Conservation (phyloP, 2,329 filamentous ascomycete species). For the Teratosphaeria zuluensis region DNA sequence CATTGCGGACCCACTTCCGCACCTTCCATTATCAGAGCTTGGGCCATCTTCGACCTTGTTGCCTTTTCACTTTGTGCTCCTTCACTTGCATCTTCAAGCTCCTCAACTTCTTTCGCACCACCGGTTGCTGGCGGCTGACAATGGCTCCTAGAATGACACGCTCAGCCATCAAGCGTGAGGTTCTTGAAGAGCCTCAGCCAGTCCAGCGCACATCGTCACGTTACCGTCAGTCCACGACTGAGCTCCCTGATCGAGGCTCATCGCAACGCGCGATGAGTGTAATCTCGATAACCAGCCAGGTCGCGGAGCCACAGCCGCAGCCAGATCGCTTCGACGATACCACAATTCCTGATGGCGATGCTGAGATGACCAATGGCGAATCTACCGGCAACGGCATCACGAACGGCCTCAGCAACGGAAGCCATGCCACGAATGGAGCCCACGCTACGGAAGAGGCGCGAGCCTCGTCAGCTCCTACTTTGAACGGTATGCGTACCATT, state of each 20-base stretch:
- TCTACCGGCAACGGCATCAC: no score
- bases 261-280: background rate
- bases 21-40: background rate
- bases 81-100: background rate
- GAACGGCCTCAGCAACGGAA: no score
- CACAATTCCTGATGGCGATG: constrained; percentile 1
- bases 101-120: background rate
- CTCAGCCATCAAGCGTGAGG: background rate
- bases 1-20: constrained; percentile 1
- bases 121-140: no score
- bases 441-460: no score
- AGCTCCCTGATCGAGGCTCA: background rate
- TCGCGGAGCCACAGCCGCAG: background rate
- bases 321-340: background rate
- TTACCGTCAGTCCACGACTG: background rate
- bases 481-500: background rate
- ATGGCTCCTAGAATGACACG: constrained; percentile 5
- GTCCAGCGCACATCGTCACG: background rate
- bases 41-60: background rate
- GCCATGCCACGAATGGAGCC: no score
- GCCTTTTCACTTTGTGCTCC: background rate
- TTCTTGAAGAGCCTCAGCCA: background rate
- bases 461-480: background rate
- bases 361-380: no score
- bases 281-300: background rate